Percentiles rank a stretch among this genome's conserved stretches.
Conservation (phyloP, 1,139 yeast species). For the Pneumocystis sp. region DNA sequence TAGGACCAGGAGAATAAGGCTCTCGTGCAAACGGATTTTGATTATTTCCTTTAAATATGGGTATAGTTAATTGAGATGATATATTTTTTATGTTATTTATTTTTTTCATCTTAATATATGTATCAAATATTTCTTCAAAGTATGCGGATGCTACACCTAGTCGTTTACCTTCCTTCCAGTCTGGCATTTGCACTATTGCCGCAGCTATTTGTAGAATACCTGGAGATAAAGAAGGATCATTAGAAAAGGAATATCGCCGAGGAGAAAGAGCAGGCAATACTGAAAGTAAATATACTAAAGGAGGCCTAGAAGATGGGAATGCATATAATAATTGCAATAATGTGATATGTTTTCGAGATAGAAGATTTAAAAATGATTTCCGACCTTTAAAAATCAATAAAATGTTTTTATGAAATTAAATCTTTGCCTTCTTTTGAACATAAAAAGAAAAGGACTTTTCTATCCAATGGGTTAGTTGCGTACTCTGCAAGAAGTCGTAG, state of each 20-base stretch:
- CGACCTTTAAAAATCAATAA: constrained; percentile 7
- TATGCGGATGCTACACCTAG: constrained; percentile 16
- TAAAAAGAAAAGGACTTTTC: constrained; percentile 15
- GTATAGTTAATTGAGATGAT: constrained; percentile 11
- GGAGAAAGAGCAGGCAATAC: constrained; percentile 20
- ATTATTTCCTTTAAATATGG: constrained; percentile 19
- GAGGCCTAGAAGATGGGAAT: constrained; percentile 17
- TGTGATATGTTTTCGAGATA: constrained; percentile 14
- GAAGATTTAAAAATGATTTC: constrained; percentile 15
- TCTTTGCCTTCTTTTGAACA: constrained; percentile 16
- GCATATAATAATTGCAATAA: constrained; percentile 17
- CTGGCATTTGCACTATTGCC: constrained; percentile 17
- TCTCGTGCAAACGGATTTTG: constrained; percentile 19
- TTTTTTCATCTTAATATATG: constrained; percentile 2
- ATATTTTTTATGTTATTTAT: background rate
- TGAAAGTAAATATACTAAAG: constrained; percentile 15
- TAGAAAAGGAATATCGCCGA: constrained; percentile 19
- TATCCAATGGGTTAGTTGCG: constrained; percentile 13
- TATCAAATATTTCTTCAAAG: constrained; percentile 12
- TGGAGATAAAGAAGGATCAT: constrained; percentile 16
- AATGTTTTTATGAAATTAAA: background rate
- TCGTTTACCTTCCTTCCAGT: constrained; percentile 15
- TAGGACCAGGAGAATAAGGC: constrained; percentile 19
- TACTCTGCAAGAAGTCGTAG: constrained; percentile 16
- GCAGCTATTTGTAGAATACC: constrained; percentile 17